These are phyloP conservation scores for Nicotiana paniculata DNA, from an alignment of 257 asterid species.

Conservation along the genomic window DNA sequence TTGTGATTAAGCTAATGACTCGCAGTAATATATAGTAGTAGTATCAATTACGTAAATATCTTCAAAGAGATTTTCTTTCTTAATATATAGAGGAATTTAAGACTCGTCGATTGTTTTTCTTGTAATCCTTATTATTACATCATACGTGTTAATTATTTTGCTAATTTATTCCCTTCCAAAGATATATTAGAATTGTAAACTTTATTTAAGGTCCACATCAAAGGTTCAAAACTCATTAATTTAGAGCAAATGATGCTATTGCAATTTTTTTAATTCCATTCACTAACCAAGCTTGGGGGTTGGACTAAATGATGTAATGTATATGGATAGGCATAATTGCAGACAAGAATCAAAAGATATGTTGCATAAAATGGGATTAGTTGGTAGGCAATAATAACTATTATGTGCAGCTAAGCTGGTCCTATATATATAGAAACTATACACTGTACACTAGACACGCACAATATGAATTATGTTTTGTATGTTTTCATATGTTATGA, in stretches of 20 bases:
- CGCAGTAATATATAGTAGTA: not conserved
- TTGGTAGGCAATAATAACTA: slow-evolving; percentile 1
- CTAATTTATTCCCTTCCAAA: not conserved
- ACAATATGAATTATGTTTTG: not conserved
- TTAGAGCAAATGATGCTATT: not conserved
- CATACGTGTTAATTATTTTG: no score
- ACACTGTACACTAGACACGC: not conserved
- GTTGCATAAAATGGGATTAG: not conserved
- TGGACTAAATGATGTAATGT: slow-evolving; percentile 2
- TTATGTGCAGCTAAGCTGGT: not conserved
- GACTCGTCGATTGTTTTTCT: no score
- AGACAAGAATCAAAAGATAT: slow-evolving; percentile 3
- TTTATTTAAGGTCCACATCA: not conserved
- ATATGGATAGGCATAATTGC: not conserved
- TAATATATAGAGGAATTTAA: not conserved
- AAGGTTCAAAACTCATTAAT: not conserved
- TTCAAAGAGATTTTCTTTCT: not conserved
- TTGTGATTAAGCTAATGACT: not conserved
- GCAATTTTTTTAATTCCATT: not conserved
- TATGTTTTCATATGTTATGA: not conserved
- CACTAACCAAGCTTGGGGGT: not conserved
- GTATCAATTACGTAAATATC: not conserved
- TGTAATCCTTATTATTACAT: no score
- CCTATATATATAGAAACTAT: not conserved
- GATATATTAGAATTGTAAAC: not conserved